These are phyloP conservation scores for Posidonia australis DNA, from an alignment of 106 monocot species.

Conservation along the genomic window DNA sequence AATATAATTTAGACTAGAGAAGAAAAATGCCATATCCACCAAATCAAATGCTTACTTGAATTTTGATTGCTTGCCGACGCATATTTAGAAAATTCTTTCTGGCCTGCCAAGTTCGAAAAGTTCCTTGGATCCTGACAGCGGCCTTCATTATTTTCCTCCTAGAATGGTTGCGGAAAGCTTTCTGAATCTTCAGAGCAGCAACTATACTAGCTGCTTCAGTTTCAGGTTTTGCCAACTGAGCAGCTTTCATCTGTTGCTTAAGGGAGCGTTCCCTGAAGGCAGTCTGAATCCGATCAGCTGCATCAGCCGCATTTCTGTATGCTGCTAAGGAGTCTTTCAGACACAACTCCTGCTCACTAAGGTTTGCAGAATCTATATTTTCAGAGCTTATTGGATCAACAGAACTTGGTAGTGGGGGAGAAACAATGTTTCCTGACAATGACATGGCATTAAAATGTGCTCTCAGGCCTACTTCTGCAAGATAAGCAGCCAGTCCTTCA, in stretches of 20 bases:
- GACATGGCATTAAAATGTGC: conserved; percentile 89
- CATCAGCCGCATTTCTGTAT: conserved; percentile 89
- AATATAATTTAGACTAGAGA: not conserved
- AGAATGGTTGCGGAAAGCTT: conserved; percentile 58
- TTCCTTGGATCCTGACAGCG: conserved; percentile 71
- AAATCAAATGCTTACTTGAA: conserved; percentile 48
- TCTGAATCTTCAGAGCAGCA: conserved; percentile 88
- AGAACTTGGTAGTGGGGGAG: not conserved
- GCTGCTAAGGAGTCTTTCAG: conserved; percentile 89
- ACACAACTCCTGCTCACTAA: conserved; percentile 73
- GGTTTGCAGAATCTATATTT: conserved; percentile 19
- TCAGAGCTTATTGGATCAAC: conserved; percentile 19
- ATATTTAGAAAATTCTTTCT: conserved; percentile 57
- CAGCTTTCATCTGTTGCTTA: conserved; percentile 60
- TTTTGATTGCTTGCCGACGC: conserved; percentile 59
- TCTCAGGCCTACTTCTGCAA: conserved; percentile 69
- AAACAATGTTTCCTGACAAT: conserved; percentile 44
- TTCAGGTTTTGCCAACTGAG: conserved; percentile 47
- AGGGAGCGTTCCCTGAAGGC: conserved; percentile 76
- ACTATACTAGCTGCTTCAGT: conserved; percentile 51
- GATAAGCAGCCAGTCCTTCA: conserved; percentile 86
- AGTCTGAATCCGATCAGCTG: conserved; percentile 69
- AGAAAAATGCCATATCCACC: not conserved
- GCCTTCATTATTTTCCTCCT: conserved; percentile 67
- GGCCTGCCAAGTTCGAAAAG: conserved; percentile 73